Percentiles rank a stretch among this genome's conserved stretches.
Conservation (phyloP, 352 stramenopile genomes). For the Globisporangium recalcitrans region DNA sequence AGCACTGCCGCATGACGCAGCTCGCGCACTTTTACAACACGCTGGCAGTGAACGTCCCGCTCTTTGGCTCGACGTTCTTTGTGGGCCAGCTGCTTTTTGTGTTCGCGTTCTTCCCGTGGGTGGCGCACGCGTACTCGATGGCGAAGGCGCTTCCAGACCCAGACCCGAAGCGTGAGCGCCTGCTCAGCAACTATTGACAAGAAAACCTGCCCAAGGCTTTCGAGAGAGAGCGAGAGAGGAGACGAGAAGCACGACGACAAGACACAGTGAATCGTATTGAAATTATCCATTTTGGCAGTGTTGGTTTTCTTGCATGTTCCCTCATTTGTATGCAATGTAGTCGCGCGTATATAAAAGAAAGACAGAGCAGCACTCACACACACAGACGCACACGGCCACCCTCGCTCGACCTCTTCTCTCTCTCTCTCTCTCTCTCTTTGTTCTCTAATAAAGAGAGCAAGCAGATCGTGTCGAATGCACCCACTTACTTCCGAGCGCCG, state of each 20-base stretch:
- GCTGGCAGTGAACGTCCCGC: slow-evolving; percentile 59
- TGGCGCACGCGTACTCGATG: slow-evolving; percentile 69
- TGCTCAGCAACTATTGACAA: slow-evolving; percentile 54
- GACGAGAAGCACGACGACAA: background rate
- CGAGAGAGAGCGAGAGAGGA: no score
- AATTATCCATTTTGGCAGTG: background rate
- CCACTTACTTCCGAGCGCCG: slow-evolving; percentile 11
- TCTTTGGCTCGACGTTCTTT: slow-evolving; percentile 75
- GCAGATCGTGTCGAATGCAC: background rate
- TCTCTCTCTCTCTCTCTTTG: slow-evolving; percentile 1
- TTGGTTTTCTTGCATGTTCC: slow-evolving; percentile 1
- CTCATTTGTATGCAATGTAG: background rate
- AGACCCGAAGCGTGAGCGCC: slow-evolving; percentile 65
- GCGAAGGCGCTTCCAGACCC: slow-evolving; percentile 48
- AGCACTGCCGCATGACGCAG: slow-evolving; percentile 72
- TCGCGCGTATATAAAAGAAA: slow-evolving; percentile 15
- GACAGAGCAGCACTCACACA: slow-evolving; percentile 13
- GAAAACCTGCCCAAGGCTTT: background rate
- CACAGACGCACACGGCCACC: slow-evolving; percentile 4
- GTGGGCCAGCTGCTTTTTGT: slow-evolving; percentile 69
- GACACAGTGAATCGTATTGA: background rate
- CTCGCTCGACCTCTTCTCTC: slow-evolving; percentile 3
- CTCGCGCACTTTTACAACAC: slow-evolving; percentile 79
- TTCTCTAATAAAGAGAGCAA: slow-evolving; percentile 13
- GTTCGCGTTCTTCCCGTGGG: slow-evolving; percentile 70